These are phyloP conservation scores for Hyphopichia fennica DNA, from an alignment of 1,139 yeast genomes.

Conservation along the genomic window DNA sequence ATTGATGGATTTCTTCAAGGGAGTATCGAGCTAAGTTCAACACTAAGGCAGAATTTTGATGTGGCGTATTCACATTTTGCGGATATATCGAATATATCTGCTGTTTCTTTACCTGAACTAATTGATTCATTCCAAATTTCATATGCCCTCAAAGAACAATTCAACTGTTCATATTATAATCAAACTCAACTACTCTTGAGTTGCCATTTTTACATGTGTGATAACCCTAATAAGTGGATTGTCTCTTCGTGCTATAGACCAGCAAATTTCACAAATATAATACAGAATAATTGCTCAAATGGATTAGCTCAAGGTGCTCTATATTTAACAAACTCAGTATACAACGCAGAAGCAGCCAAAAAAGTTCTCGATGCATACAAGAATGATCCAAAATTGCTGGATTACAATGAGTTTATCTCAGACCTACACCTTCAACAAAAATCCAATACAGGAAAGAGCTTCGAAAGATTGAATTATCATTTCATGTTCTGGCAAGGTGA, in stretches of 20 bases:
- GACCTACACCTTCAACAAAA: constrained; percentile 12
- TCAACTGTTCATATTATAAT: constrained; percentile 23
- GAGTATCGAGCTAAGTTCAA: constrained; percentile 9
- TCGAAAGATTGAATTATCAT: constrained; percentile 23
- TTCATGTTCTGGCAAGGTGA: constrained; percentile 38
- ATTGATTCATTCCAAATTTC: constrained; percentile 22
- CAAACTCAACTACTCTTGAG: constrained; percentile 31
- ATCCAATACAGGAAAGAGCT: constrained; percentile 11
- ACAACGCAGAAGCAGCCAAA: background rate
- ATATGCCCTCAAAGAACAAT: constrained; percentile 10
- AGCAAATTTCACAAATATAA: constrained; percentile 21
- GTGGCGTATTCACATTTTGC: constrained; percentile 27
- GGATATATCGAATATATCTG: constrained; percentile 11
- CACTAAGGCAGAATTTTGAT: constrained; percentile 16
- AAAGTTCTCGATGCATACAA: background rate
- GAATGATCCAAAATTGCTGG: constrained; percentile 5
- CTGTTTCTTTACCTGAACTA: constrained; percentile 22
- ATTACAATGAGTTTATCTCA: constrained; percentile 15
- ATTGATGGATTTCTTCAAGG: constrained; percentile 20
- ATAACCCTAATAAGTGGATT: constrained; percentile 27
- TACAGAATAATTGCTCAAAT: constrained; percentile 25
- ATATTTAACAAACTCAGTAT: constrained; percentile 28
- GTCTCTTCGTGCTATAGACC: constrained; percentile 17
- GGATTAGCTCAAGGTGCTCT: constrained; percentile 18
- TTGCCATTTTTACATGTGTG: constrained; percentile 26